A percentile compares a stretch with the other conserved stretches of the same genome.
Conservation (phyloP, 2,329 filamentous ascomycete species). For the Penicillium expansum region DNA sequence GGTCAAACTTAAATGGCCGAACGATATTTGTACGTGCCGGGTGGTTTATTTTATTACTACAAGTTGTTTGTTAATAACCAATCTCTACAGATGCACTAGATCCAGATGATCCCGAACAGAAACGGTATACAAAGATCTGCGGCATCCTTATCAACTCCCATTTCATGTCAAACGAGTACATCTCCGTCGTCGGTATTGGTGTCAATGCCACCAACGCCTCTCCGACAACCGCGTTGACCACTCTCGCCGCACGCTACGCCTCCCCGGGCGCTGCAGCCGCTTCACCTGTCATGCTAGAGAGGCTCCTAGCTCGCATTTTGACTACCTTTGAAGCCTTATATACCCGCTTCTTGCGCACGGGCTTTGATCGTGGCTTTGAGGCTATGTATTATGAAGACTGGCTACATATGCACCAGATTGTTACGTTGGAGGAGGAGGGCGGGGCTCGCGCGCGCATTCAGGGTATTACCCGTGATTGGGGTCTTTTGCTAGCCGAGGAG, state of each 20-base stretch:
- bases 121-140: conserved; percentile 78
- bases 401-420: conserved; percentile 75
- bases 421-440: conserved; percentile 76
- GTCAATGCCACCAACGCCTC: conserved; percentile 80
- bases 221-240: conserved; percentile 83
- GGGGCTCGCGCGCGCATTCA: conserved; percentile 72
- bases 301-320: conserved; percentile 76
- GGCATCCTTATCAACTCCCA: conserved; percentile 89
- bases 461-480: conserved; percentile 91
- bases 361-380: conserved; percentile 73
- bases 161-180: conserved; percentile 74
- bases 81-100: conserved; percentile 61
- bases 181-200: conserved; percentile 81
- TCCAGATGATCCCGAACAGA: conserved; percentile 51
- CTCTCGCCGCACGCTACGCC: conserved; percentile 55
- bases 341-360: conserved; percentile 66
- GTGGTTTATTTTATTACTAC: not conserved
- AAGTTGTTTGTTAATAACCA: conserved; percentile 1
- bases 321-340: conserved; percentile 76
- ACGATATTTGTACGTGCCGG: conserved; percentile 71
- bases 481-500: conserved; percentile 81
- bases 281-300: conserved; percentile 69
- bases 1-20: conserved; percentile 94
- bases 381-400: conserved; percentile 75
- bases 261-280: conserved; percentile 52